These are phyloP conservation scores for Obelidium mucronatum DNA, from an alignment of 192 early-diverging fungal genomes.

Conservation along the genomic window DNA sequence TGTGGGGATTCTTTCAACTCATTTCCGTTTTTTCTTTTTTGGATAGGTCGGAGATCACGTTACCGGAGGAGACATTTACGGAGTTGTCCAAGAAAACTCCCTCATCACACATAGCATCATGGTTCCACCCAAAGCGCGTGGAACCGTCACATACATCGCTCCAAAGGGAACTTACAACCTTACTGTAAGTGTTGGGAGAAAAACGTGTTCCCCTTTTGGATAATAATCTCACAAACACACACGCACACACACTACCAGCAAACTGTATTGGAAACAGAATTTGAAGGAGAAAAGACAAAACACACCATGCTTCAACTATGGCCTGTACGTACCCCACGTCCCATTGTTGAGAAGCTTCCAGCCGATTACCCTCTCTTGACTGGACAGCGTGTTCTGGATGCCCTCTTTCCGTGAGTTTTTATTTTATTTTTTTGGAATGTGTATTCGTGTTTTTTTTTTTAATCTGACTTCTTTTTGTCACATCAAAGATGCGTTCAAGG, in stretches of 20 bases:
- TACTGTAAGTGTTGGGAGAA: constrained; percentile 58
- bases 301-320: constrained; percentile 98
- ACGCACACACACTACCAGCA: too few relatives aligned
- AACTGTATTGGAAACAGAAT: constrained; percentile 93
- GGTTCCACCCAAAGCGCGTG: constrained; percentile 90
- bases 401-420: constrained; percentile 88
- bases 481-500: constrained; percentile 91
- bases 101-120: constrained; percentile 95
- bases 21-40: constrained; percentile 46
- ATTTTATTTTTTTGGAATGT: not conserved
- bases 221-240: too few relatives aligned
- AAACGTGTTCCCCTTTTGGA: too few relatives aligned
- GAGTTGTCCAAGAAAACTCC: constrained; percentile 93
- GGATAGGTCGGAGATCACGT: constrained; percentile 98
- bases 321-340: constrained; percentile 97
- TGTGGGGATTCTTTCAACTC: not conserved
- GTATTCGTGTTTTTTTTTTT: not conserved
- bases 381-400: constrained; percentile 98
- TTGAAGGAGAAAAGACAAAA: constrained; percentile 90
- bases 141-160: constrained; percentile 97
- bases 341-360: constrained; percentile 91
- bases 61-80: constrained; percentile 97
- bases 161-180: constrained; percentile 92
- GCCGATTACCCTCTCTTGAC: constrained; percentile 96
- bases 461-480: not conserved